Percentiles rank a stretch among this genome's conserved stretches.
phyloP scores from a whole-genome alignment of 371 early-diverging fungal genomes.

The Rhizoclosmatium hyalinum region DNA sequence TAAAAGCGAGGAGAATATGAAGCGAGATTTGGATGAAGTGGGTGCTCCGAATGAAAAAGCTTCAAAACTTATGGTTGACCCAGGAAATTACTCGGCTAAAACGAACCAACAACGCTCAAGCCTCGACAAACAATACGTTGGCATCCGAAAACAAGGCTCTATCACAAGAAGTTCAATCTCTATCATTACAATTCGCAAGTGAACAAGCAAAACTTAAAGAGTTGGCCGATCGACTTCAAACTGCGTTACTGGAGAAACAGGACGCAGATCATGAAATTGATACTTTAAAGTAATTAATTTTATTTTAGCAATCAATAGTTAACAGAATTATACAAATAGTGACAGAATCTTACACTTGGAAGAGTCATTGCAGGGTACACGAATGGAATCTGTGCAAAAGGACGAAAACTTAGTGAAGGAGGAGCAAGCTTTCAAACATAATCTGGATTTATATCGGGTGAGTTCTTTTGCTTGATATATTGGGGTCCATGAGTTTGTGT shows the following conservation, averaged over 20 bases:
- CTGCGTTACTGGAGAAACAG: constrained; percentile 6
- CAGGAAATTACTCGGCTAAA: constrained; percentile 20
- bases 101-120: constrained; percentile 7
- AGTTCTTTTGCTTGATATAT: neutral
- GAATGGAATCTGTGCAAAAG: constrained; percentile 24
- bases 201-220: constrained; percentile 15
- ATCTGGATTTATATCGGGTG: constrained; percentile 24
- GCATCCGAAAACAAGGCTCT: constrained; percentile 25
- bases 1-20: constrained; percentile 18
- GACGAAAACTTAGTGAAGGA: constrained; percentile 28
- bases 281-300: constrained; percentile 2
- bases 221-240: constrained; percentile 11
- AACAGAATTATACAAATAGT: neutral
- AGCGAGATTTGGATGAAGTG: constrained; percentile 24
- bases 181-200: neutral
- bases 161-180: neutral
- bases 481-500: neutral
- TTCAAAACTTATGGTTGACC: too few species aligned
- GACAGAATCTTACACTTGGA: constrained; percentile 25
- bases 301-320: neutral
- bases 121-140: constrained; percentile 12
- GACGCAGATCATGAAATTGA: constrained; percentile 21
- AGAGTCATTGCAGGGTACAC: constrained; percentile 15
- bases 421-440: constrained; percentile 26
- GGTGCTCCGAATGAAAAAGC: neutral